Evolutionary conservation across 2,329 filamentous ascomycete species (phyloP), one percentile per base, ranked within the genome.

Genomic region (Anisogramma anomala): DNA sequence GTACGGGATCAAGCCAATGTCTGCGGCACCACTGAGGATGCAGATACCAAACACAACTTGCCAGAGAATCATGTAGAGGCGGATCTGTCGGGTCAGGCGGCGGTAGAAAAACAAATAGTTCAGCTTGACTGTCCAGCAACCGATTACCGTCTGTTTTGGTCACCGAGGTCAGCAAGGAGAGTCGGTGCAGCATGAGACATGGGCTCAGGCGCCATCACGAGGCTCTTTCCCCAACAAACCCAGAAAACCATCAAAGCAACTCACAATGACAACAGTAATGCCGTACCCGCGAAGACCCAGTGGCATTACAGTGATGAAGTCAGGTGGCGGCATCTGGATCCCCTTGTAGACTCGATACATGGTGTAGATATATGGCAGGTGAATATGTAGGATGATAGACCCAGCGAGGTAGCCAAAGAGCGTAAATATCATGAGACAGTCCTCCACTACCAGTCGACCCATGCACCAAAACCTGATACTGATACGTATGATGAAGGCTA

Each of bases 81-180:
- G 15, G 1, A 49, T 17, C 10, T 46, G 23, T 9, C 38, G 10
- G 1, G 43, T 42, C 13, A 50, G 32, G 7, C 48, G 42, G 3
- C 17, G 30, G 23, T 49, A 49, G 27, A 50, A 50, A 8, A 46
- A 4, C 11, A 50, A 17, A 27, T 49, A 50, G 26, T 33, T 50
- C 15, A 49, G 17, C 17, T 50, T 50, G 40, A 50, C 37, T 1
- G 39, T 57, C 60, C 18, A 57, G 49, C 41, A 58, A 46, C 17
- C 48, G 17, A 36, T n/a, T 14, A 27, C 32, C 13, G 15, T 22
- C 26, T 27, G 9, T 10, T 4, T 11, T 10, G 7, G 26, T 4
- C 9, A n/a, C 8, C 9, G 26, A n/a, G 8, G 26, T 35, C n/a
- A 32, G 15, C 30, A 32, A 4, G n/a, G 30, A 4, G 9, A 14